phyloP scores from a whole-genome alignment of 306 rosid species.

The Lathyrus oleraceus region DNA sequence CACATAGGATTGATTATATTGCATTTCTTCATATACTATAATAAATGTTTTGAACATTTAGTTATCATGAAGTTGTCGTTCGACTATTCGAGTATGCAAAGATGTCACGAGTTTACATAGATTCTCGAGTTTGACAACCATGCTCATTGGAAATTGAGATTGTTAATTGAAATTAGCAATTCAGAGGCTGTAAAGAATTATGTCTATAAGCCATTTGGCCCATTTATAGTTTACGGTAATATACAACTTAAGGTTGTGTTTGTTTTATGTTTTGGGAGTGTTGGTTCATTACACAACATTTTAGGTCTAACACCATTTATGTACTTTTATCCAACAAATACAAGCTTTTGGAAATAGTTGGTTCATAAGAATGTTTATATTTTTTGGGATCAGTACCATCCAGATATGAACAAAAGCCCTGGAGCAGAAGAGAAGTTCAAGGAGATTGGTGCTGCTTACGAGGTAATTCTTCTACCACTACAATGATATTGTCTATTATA shows the following conservation, averaged over 20 bases:
- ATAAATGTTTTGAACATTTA: neutral
- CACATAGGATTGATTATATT: no score
- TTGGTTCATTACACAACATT: conserved; percentile 6
- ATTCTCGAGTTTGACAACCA: neutral
- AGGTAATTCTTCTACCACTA: conserved; percentile 56
- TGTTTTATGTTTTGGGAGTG: neutral
- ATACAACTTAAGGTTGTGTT: conserved; percentile 15
- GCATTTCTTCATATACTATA: no score
- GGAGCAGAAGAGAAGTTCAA: conserved; percentile 94
- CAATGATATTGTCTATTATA: conserved; percentile 5
- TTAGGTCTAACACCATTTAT: no score
- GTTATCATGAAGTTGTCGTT: neutral
- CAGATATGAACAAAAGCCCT: conserved; percentile 75
- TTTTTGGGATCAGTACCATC: conserved; percentile 73
- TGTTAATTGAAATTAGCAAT: conserved; percentile 2
- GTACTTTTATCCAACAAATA: no score
- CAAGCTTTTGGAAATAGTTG: no score
- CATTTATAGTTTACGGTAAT: conserved; percentile 22
- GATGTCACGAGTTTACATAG: neutral
- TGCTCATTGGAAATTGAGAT: neutral
- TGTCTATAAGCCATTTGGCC: neutral
- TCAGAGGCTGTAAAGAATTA: neutral
- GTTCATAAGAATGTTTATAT: conserved; percentile 11
- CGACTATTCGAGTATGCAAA: neutral
- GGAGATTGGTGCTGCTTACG: conserved; percentile 94